Conservation (phyloP, 2,329 filamentous ascomycete species). For the Stemphylium lycopersici region DNA sequence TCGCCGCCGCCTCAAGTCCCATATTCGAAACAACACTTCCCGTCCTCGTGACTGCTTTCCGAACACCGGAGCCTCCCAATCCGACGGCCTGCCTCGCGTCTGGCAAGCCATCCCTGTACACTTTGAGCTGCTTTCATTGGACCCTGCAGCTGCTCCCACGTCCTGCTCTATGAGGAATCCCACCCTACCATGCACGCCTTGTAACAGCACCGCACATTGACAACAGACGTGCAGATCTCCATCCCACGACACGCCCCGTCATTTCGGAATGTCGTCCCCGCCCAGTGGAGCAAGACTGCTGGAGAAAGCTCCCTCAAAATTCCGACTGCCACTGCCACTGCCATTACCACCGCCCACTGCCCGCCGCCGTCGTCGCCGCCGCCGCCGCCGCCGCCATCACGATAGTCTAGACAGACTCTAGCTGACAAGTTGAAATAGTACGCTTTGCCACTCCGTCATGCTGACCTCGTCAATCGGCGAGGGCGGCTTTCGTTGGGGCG, state of each 20-base stretch:
- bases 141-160: conserved; percentile 38
- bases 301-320: no score
- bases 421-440: background rate
- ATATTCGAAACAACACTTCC: conserved; percentile 14
- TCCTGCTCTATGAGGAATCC: conserved; percentile 15
- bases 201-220: conserved; percentile 17
- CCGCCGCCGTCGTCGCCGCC: no score
- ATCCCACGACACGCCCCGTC: no score
- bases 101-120: conserved; percentile 10
- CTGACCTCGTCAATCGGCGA: conserved; percentile 10
- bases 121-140: conserved; percentile 26
- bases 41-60: conserved; percentile 28
- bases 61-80: conserved; percentile 20
- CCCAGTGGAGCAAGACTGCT: no score
- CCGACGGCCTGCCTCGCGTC: conserved; percentile 11
- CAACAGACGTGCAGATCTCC: conserved; percentile 1
- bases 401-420: background rate
- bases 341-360: conserved; percentile 6
- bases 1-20: conserved; percentile 2
- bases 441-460: background rate
- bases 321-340: no score
- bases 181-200: conserved; percentile 12
- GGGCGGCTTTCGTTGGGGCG: conserved; percentile 15
- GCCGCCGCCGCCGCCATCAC: background rate
- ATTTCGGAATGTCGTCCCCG: no score